Evolutionary conservation across 2,329 filamentous ascomycete species (phyloP), one percentile per base, ranked within the genome.

Genomic region (Penicillium digitatum): DNA sequence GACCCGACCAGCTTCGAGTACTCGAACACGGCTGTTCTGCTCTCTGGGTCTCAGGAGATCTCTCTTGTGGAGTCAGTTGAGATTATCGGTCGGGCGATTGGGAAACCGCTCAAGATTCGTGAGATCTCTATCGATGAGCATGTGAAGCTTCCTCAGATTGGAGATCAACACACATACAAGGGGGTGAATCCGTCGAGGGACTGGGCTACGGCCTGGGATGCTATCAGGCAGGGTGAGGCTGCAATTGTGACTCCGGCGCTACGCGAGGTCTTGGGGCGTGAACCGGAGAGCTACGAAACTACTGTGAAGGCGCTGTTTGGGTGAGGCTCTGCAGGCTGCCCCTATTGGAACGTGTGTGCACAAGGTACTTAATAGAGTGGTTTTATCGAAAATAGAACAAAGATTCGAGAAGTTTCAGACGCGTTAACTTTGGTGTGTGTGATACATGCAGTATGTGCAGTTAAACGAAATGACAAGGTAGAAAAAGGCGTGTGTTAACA

Each of bases 161-260:
- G 67, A 31, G 70, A 71, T n/a, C 66, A 65, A 40, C 67, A 69
- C 57, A 72, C 67, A 3, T 74, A 71, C 44, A 66, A 70, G 42
- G 69, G 71, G 9, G 62, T 69, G 14, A 61, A 73, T 53, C 52
- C 74, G 31, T 73, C 77, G 27, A 65, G 67, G 50, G 74, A 75
- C n/a, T 81, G 78, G 78, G 70, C 77, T 18, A 77, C 77, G 1
- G 75, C 77, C 2, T 81, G 76, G 74, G 73, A 77, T 27, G 78
- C 70, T 0, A 77, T 81, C 37, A 62, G 64, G 3, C 63, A 60
- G 0, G 78, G 78, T 0, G 78, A 80, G 67, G 69, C 76, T 10
- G 73, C 74, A 1, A 70, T 75, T 20, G 74, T 79, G 22, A 72
- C 74, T 22, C 63, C 65, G 7, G 66, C 72, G 22, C 56, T 81